Conservation (phyloP, 331 rosid species). For the Pyracantha coccinea region DNA sequence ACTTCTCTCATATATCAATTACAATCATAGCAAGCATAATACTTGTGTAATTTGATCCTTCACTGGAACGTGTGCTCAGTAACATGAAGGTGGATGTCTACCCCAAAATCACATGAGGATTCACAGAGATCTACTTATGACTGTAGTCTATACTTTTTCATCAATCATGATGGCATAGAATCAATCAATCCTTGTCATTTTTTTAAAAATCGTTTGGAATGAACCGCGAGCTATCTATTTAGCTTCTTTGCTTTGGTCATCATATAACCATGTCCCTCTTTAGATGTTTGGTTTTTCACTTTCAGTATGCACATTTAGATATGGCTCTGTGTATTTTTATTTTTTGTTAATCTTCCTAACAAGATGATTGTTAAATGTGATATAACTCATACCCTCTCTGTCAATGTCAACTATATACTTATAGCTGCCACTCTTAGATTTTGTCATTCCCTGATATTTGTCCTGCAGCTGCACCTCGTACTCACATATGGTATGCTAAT, state of each 20-base stretch:
- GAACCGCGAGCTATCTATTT: not conserved
- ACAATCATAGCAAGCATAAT: too few relatives aligned
- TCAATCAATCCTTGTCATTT: not conserved
- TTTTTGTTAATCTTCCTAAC: too few relatives aligned
- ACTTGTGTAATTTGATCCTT: not conserved
- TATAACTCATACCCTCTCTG: not conserved
- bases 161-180: not conserved
- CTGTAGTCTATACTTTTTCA: not conserved
- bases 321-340: not conserved
- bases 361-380: not conserved
- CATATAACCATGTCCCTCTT: not conserved
- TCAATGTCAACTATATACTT: not conserved
- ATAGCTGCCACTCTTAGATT: not conserved
- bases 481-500: constrained; percentile 14
- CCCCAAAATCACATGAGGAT: not conserved
- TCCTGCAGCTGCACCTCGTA: not conserved
- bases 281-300: not conserved
- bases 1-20: not conserved
- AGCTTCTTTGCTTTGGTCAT: not conserved
- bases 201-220: not conserved
- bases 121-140: not conserved
- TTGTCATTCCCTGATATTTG: not conserved
- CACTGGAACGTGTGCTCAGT: not conserved
- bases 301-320: not conserved
- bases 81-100: not conserved